Evolutionary conservation across 192 early-diverging fungal genomes (phyloP), one percentile per base, ranked within the genome.

Genomic region (Coemansia aciculifera): DNA sequence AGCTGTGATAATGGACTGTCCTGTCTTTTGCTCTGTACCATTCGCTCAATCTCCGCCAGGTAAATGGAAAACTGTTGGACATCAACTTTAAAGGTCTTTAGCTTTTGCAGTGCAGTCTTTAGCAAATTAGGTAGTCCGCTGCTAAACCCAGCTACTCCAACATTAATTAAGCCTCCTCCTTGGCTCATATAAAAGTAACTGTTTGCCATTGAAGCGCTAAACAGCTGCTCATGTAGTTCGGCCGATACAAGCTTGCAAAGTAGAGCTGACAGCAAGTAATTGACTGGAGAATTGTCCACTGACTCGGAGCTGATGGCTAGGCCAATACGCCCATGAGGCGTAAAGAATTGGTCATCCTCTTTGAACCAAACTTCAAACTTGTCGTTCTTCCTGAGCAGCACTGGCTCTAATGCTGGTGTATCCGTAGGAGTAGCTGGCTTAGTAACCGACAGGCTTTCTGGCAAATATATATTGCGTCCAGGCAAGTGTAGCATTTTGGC

Each of bases 281-380:
- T 51, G 24, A 27, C 5, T 0, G 49, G 21, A 8, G 49, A 10
- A 51, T 51, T 51, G 23, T 51, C 23, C 19, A 27, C 24, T 51
- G 49, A 24, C 24, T 51, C 19, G n/a, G 48, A 51, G 48, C 48
- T 51, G 6, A 88, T 86, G 43, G 79, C 69, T 39, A 95, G 85
- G 69, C 84, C 85, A 40, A 92, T 81, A 54, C 86, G 65, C 21
- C 21, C 21, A 21, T 21, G 21, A 21, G 21, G 21, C 21, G 21
- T 21, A 21, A 21, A 21, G 21, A 94, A 98, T 1, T 83, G 91
- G 66, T 94, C 90, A 72, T 96, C 95, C 64, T 91, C 89, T 72
- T 95, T 95, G 70, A 93, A 88, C 97, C 97, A 98, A 62, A 96
- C 61, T 8, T 94, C 87, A 36, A 21, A 21, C 21, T 21, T 21